Percentiles rank a stretch among this genome's conserved stretches.
phyloP scores from a whole-genome alignment of 768 basidiomycete species.

The Mycena polygramma region DNA sequence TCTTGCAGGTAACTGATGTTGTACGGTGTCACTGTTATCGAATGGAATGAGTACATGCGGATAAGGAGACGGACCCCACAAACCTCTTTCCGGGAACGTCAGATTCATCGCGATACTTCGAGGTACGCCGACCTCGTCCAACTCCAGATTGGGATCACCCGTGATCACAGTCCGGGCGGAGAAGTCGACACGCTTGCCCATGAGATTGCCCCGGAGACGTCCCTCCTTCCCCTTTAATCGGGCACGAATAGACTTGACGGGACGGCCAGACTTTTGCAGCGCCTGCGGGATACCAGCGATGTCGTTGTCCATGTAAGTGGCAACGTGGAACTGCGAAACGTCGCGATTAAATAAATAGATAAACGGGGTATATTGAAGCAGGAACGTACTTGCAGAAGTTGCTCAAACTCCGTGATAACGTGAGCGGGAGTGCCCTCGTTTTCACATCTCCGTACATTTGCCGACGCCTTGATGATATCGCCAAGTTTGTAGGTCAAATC shows the following conservation, averaged over 20 bases:
- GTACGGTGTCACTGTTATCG: slow-evolving; percentile 88
- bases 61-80: slow-evolving; percentile 35
- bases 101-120: slow-evolving; percentile 96
- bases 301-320: slow-evolving; percentile 99
- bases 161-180: slow-evolving; percentile 99
- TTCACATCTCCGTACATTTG: slow-evolving; percentile 91
- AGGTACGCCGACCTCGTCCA: slow-evolving; percentile 98
- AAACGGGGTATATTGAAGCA: neutral
- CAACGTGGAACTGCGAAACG: slow-evolving; percentile 88
- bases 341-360: slow-evolving; percentile 22
- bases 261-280: slow-evolving; percentile 95
- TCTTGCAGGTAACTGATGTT: slow-evolving; percentile 96
- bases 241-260: slow-evolving; percentile 98
- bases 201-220: slow-evolving; percentile 95
- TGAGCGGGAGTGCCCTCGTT: slow-evolving; percentile 98
- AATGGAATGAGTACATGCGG: neutral
- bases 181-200: slow-evolving; percentile 99
- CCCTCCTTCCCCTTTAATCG: slow-evolving; percentile 99
- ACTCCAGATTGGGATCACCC: slow-evolving; percentile 95
- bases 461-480: slow-evolving; percentile 96
- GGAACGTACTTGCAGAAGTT: slow-evolving; percentile 87
- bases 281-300: slow-evolving; percentile 98
- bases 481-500: slow-evolving; percentile 98
- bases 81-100: slow-evolving; percentile 97
- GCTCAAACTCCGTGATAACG: slow-evolving; percentile 96